Percentiles rank a stretch among this genome's conserved stretches.
These are phyloP conservation scores for Paradendryphiella salina DNA, from an alignment of 2,329 filamentous ascomycete species.

Conservation along the genomic window DNA sequence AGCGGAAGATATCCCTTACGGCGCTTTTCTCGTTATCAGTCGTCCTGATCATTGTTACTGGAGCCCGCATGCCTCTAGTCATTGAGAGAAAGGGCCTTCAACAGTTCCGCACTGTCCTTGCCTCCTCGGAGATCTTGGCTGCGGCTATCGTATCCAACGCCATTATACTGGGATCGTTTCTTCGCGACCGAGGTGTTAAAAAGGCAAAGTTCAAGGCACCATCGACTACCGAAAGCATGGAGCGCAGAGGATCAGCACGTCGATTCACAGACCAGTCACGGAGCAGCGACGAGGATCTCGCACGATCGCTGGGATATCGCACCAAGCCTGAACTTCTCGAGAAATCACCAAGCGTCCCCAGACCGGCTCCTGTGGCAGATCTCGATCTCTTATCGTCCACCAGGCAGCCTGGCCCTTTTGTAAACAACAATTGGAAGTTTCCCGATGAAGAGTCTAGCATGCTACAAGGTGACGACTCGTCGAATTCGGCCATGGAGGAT, in stretches of 20 bases:
- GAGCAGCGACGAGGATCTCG: slow-evolving; percentile 91
- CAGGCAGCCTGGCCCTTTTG: slow-evolving; percentile 30
- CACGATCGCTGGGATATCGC: slow-evolving; percentile 75
- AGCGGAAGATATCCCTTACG: slow-evolving; percentile 77
- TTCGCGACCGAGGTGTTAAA: slow-evolving; percentile 87
- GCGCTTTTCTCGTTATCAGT: slow-evolving; percentile 84
- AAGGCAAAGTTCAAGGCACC: slow-evolving; percentile 73
- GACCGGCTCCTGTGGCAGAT: slow-evolving; percentile 45
- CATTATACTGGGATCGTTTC: slow-evolving; percentile 87
- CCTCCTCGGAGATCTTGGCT: slow-evolving; percentile 87
- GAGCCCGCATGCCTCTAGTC: slow-evolving; percentile 79
- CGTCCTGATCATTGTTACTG: slow-evolving; percentile 75
- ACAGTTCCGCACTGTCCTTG: slow-evolving; percentile 84
- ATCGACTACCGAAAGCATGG: slow-evolving; percentile 57
- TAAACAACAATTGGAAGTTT: slow-evolving; percentile 43
- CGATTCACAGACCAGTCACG: slow-evolving; percentile 71
- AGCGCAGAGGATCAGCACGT: slow-evolving; percentile 61
- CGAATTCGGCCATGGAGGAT: slow-evolving; percentile 26
- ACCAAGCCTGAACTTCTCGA: slow-evolving; percentile 58
- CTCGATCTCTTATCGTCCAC: slow-evolving; percentile 30
- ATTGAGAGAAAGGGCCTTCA: slow-evolving; percentile 72
- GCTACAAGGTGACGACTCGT: slow-evolving; percentile 28
- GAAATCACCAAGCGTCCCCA: slow-evolving; percentile 46
- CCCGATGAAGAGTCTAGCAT: slow-evolving; percentile 25
- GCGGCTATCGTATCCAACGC: slow-evolving; percentile 86